Conservation (phyloP, 306 rosid genomes). For the Medicago arabica region DNA sequence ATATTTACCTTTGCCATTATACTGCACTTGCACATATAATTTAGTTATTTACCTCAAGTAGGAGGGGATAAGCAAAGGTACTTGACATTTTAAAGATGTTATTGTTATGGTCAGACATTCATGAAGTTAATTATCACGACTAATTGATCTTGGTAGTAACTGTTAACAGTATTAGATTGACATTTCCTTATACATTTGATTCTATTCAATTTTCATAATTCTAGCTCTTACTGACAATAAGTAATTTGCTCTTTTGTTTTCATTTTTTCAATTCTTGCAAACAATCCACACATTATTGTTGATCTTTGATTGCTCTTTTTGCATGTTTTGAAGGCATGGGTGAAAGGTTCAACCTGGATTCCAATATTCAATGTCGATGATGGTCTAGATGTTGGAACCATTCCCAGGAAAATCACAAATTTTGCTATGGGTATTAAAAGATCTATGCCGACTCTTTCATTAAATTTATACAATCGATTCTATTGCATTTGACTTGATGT, state of each 20-base stretch:
- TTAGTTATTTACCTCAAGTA: constrained; percentile 12
- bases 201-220: constrained; percentile 3
- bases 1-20: constrained; percentile 23
- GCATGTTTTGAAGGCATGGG: constrained; percentile 78
- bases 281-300: constrained; percentile 17
- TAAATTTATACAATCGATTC: neutral
- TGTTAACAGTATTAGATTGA: constrained; percentile 27
- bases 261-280: constrained; percentile 4
- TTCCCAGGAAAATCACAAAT: constrained; percentile 70
- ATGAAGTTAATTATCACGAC: neutral
- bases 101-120: constrained; percentile 12
- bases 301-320: constrained; percentile 36
- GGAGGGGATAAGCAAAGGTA: constrained; percentile 10
- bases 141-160: constrained; percentile 15
- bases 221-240: constrained; percentile 23
- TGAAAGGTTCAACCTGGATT: constrained; percentile 89
- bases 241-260: constrained; percentile 14
- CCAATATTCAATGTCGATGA: constrained; percentile 79
- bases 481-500: constrained; percentile 35
- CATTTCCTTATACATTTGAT: neutral
- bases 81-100: constrained; percentile 24
- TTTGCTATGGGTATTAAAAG: constrained; percentile 77
- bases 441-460: constrained; percentile 28
- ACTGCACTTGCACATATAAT: neutral
- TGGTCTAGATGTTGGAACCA: constrained; percentile 61